Evolutionary conservation across 768 basidiomycete species (phyloP).

Genomic region (Kwoniella dejecticola): DNA sequence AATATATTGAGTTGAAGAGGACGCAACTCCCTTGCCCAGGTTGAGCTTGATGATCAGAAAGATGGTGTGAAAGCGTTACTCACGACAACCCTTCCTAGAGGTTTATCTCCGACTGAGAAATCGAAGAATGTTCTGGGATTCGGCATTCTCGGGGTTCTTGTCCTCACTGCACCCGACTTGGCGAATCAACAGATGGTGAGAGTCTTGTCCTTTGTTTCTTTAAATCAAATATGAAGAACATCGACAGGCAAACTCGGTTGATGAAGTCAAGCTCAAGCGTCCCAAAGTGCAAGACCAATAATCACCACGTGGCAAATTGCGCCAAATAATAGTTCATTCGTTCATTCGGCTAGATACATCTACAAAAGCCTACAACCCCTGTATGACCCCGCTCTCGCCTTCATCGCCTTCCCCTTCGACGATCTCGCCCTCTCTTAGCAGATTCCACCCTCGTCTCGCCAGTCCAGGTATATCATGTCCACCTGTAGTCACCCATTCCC

Average conservation of each 20-base stretch:
- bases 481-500: constrained; percentile 31
- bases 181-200: no score
- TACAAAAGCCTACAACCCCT: constrained; percentile 34
- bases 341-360: no score
- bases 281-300: neutral
- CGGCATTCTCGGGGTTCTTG: neutral
- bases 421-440: constrained; percentile 33
- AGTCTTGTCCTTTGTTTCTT: no score
- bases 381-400: constrained; percentile 32
- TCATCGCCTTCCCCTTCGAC: constrained; percentile 30
- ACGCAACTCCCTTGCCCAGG: neutral
- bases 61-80: constrained; percentile 22
- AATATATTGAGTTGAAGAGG: neutral
- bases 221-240: no score
- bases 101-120: constrained; percentile 68
- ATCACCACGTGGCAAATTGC: neutral
- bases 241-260: no score
- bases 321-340: neutral
- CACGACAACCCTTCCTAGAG: constrained; percentile 52
- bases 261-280: neutral
- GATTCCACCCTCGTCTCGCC: constrained; percentile 40
- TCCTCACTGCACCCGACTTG: no score
- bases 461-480: constrained; percentile 27
- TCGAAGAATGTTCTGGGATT: constrained; percentile 58
- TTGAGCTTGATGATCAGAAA: neutral